Conservation (phyloP, 495 filamentous ascomycete genomes). For the Evernia prunastri region DNA sequence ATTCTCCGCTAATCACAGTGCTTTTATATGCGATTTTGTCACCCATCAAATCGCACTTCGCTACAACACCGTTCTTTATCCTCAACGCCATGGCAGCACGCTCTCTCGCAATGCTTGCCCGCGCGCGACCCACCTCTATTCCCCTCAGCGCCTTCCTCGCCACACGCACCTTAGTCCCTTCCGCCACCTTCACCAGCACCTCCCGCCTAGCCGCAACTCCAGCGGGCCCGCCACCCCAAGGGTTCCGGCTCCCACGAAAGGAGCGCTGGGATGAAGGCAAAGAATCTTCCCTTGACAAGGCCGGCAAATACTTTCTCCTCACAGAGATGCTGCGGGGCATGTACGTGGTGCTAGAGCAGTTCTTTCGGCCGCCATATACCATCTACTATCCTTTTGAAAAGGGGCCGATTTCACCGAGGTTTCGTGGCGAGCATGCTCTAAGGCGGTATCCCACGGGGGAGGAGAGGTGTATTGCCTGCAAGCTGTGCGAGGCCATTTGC, state of each 20-base stretch:
- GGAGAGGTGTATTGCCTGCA: slow-evolving; percentile 98
- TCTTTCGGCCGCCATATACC: slow-evolving; percentile 94
- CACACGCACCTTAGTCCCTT: slow-evolving; percentile 29
- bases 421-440: slow-evolving; percentile 94
- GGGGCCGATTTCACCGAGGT: slow-evolving; percentile 94
- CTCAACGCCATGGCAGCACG: slow-evolving; percentile 42
- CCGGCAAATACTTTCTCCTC: slow-evolving; percentile 88
- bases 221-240: slow-evolving; percentile 64
- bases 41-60: neutral
- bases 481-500: slow-evolving; percentile 97
- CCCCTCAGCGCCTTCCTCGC: slow-evolving; percentile 31
- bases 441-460: slow-evolving; percentile 94
- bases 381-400: slow-evolving; percentile 99
- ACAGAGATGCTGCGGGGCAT: slow-evolving; percentile 94
- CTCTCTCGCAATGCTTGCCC: slow-evolving; percentile 47
- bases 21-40: too few species aligned
- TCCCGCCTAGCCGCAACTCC: slow-evolving; percentile 57
- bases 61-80: neutral
- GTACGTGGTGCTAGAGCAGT: slow-evolving; percentile 97
- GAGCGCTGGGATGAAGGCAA: slow-evolving; percentile 64
- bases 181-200: slow-evolving; percentile 60
- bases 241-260: slow-evolving; percentile 64
- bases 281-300: slow-evolving; percentile 69
- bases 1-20: slow-evolving; percentile 17
- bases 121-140: slow-evolving; percentile 38